Conservation (phyloP, 192 early-diverging fungal genomes). For the Umbelopsis vinacea region DNA sequence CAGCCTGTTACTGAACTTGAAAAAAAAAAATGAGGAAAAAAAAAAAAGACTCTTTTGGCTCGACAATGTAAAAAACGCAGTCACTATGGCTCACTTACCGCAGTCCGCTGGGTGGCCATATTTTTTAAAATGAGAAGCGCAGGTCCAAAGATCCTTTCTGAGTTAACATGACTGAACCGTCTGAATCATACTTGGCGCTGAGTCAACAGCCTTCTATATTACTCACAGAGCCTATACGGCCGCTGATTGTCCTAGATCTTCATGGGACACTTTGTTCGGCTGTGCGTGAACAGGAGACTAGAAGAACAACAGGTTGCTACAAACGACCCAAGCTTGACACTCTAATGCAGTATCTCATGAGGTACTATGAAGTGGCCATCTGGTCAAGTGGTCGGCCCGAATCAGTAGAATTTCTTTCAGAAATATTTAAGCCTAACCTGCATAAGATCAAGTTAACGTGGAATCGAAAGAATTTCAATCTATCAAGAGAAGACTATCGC, state of each 20-base stretch:
- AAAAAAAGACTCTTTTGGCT: neutral
- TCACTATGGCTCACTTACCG: neutral
- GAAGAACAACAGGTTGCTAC: neutral
- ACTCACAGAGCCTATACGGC: neutral
- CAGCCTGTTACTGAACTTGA: neutral
- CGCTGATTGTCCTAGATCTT: slow-evolving; percentile 1
- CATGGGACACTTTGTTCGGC: slow-evolving; percentile 3
- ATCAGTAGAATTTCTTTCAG: neutral
- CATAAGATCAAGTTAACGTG: neutral
- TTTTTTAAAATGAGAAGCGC: neutral
- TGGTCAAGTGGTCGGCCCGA: slow-evolving; percentile 11
- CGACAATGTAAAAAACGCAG: neutral
- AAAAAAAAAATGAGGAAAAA: neutral
- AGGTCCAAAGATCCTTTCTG: neutral
- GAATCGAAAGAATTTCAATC: neutral
- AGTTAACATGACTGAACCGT: neutral
- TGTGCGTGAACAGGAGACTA: neutral
- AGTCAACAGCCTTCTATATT: slow-evolving; percentile 6
- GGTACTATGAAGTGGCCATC: slow-evolving; percentile 3
- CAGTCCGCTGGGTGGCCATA: too few species aligned
- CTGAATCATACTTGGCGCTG: neutral
- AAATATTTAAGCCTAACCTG: neutral
- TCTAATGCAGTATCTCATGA: neutral
- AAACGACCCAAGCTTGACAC: neutral
- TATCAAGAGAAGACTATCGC: neutral